Base-by-base conservation (phyloP, 2,329 filamentous ascomycete genomes). In the Aspergillus chevalieri region DNA sequence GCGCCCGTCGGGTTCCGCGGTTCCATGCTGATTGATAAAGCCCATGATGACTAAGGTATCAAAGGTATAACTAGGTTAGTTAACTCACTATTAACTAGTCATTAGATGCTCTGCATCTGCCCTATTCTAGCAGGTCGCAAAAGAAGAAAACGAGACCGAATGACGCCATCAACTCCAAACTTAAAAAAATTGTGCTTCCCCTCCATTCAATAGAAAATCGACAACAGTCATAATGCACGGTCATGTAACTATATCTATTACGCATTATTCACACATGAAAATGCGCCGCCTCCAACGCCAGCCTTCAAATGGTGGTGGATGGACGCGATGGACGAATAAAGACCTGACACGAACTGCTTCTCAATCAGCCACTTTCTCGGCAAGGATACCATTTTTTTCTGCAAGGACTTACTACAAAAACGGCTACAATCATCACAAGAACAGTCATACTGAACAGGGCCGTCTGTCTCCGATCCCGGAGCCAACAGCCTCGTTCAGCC, bases 251-350 rank as follows among this genome's bases (percentile, higher is more conserved):
- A 33, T 10, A 10, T 33, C 30, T 10, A 33, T 19, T 50, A 43
- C 6, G 51, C 52, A 43, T 59, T 61, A 28, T 57, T 53, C 5
- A 43, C 53, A 57, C 54, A 56, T 14, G 57, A 58, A 41, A 60
- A 59, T 22, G 50, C 50, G 5, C 49, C 52, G 17, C 52, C 52
- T n/a, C 49, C 47, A 24, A 53, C 26, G 3, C 51, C 52, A n/a
- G 50, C 48, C 6, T 46, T 46, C n/a, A 53, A 41, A 42, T 56
- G 52, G 22, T 46, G 43, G 24, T 48, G 43, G 24, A 61, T 63
- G 26, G 58, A 64, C 24, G 43, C 52, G 47, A 59, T 47, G 14
- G 60, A 63, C 22, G 57, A 54, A 44, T 59, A 63, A n/a, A 63
- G 15, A 3, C 63, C 62, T 38, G 60, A 44, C 21, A 61, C 50